These are phyloP conservation scores for Syzygium aqueum DNA, from an alignment of 345 rosid species.

Conservation along the genomic window DNA sequence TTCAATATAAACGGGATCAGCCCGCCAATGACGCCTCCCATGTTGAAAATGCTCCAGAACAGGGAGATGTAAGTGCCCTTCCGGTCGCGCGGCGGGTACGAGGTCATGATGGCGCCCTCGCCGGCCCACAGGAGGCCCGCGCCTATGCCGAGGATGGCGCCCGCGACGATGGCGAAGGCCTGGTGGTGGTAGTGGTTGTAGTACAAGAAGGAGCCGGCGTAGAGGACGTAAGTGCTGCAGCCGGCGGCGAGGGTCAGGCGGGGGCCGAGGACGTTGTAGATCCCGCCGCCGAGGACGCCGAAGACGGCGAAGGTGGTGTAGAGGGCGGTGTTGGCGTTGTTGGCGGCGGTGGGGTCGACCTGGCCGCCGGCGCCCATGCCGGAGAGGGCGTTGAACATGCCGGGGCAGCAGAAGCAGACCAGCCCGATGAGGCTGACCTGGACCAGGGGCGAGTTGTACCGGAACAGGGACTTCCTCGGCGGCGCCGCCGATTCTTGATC, in stretches of 20 bases:
- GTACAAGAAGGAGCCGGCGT: constrained; percentile 55
- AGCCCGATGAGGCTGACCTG: constrained; percentile 71
- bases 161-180: constrained; percentile 41
- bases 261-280: constrained; percentile 63
- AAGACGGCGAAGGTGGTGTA: constrained; percentile 53
- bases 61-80: constrained; percentile 77
- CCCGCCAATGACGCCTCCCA: constrained; percentile 67
- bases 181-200: constrained; percentile 47
- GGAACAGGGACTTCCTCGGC: constrained; percentile 11
- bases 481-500: constrained; percentile 8
- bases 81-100: constrained; percentile 71
- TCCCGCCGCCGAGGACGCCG: constrained; percentile 55
- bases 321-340: constrained; percentile 81
- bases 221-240: constrained; percentile 67
- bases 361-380: constrained; percentile 99
- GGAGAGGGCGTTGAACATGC: constrained; percentile 91
- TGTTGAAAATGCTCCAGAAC: constrained; percentile 57
- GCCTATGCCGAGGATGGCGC: constrained; percentile 66
- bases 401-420: constrained; percentile 95
- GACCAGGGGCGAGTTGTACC: constrained; percentile 69
- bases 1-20: constrained; percentile 51
- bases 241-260: constrained; percentile 52
- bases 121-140: constrained; percentile 97
- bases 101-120: constrained; percentile 91
- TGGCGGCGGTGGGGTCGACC: constrained; percentile 61